Conservation (phyloP, 1,284 basidiomycete genomes). For the Naganishia albida region DNA sequence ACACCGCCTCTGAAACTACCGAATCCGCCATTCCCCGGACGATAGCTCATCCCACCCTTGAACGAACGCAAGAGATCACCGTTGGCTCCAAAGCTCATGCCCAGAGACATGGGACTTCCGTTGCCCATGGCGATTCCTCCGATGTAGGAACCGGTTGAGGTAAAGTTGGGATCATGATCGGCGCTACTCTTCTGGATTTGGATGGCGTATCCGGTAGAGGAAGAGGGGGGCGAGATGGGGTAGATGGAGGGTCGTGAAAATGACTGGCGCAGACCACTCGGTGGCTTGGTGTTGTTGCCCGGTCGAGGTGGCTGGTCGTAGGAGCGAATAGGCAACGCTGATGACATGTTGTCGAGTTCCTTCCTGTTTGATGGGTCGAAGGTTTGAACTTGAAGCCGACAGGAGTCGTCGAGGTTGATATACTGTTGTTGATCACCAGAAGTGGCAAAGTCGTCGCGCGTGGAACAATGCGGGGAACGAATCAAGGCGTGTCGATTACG, state of each 20-base stretch:
- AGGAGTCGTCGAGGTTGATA: slow-evolving; percentile 1
- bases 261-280: slow-evolving; percentile 18
- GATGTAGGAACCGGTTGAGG: slow-evolving; percentile 20
- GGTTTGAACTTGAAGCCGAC: not conserved
- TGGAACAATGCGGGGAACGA: no score
- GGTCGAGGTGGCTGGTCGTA: slow-evolving; percentile 17
- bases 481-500: not conserved
- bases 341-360: slow-evolving; percentile 4
- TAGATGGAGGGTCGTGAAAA: slow-evolving; percentile 30
- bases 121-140: slow-evolving; percentile 10
- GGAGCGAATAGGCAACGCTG: slow-evolving; percentile 17
- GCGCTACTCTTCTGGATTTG: slow-evolving; percentile 10
- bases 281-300: slow-evolving; percentile 5
- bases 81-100: slow-evolving; percentile 33
- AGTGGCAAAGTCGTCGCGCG: no score
- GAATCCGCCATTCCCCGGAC: slow-evolving; percentile 13
- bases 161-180: slow-evolving; percentile 22
- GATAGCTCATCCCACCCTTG: slow-evolving; percentile 10
- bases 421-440: not conserved
- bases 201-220: slow-evolving; percentile 25
- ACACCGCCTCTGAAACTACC: slow-evolving; percentile 27
- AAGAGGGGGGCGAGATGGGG: slow-evolving; percentile 20
- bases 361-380: not conserved
- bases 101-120: slow-evolving; percentile 33
- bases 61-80: slow-evolving; percentile 32